phyloP scores from a whole-genome alignment of 1,284 basidiomycete genomes.

The Takashimella koratensis region DNA sequence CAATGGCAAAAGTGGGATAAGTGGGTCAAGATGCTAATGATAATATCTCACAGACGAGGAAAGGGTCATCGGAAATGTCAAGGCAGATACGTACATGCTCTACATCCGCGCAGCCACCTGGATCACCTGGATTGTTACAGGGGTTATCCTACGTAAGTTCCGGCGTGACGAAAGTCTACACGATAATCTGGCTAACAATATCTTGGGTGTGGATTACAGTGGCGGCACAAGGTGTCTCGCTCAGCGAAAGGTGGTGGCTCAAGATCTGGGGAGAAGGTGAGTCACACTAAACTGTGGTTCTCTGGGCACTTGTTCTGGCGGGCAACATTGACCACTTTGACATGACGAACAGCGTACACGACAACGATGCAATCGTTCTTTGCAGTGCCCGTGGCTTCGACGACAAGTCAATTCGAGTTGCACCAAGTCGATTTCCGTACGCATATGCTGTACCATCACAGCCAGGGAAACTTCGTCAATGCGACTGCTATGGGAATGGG shows the following conservation, averaged over 20 bases:
- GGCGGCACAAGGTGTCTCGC: slow-evolving; percentile 53
- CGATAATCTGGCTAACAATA: slow-evolving; percentile 3
- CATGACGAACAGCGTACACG: slow-evolving; percentile 35
- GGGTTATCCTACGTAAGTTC: slow-evolving; percentile 37
- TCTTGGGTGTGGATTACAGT: slow-evolving; percentile 10
- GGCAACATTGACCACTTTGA: neutral
- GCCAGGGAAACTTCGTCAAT: neutral
- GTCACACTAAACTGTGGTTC: too few relatives aligned
- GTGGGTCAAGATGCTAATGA: neutral
- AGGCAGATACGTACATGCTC: slow-evolving; percentile 71
- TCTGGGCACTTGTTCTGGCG: too few relatives aligned
- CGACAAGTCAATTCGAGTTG: slow-evolving; percentile 9
- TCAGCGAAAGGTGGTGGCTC: slow-evolving; percentile 61
- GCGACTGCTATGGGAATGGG: neutral
- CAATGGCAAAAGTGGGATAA: neutral
- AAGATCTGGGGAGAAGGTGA: slow-evolving; percentile 56
- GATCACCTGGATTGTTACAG: slow-evolving; percentile 39
- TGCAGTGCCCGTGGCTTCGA: slow-evolving; percentile 13
- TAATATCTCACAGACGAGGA: slow-evolving; percentile 47
- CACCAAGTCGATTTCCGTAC: slow-evolving; percentile 21
- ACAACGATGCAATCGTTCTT: slow-evolving; percentile 23
- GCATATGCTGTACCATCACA: slow-evolving; percentile 30
- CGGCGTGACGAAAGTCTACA: too few relatives aligned
- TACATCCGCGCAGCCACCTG: slow-evolving; percentile 58
- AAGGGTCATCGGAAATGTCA: slow-evolving; percentile 68